Evolutionary conservation across 176 grass and related monocot species (phyloP).

Genomic region (Aechmea fasciata): DNA sequence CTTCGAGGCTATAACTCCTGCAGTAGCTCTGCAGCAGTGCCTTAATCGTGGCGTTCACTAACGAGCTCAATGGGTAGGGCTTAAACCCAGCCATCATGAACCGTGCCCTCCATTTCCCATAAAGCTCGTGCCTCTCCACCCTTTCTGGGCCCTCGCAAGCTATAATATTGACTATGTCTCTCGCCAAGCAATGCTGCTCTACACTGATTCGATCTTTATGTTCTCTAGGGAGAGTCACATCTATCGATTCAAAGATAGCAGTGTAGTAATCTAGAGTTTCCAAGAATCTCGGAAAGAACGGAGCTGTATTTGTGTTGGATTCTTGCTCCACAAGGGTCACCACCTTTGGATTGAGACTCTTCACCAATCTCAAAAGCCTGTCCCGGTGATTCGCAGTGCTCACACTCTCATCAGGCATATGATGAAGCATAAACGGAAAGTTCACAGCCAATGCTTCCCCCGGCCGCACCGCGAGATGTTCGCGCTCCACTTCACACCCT

Average conservation of each 20-base stretch:
- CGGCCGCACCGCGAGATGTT: constrained; percentile 37
- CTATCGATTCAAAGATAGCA: constrained; percentile 90
- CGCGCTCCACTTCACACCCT: constrained; percentile 34
- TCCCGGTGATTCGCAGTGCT: constrained; percentile 76
- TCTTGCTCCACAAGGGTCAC: constrained; percentile 90
- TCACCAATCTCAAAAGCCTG: constrained; percentile 63
- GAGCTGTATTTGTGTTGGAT: constrained; percentile 78
- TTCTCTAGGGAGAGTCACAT: constrained; percentile 51
- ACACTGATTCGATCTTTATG: constrained; percentile 67
- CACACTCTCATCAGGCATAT: constrained; percentile 80
- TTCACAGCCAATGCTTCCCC: constrained; percentile 73
- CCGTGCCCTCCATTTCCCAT: constrained; percentile 85
- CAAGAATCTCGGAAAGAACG: constrained; percentile 55
- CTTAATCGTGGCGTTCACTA: constrained; percentile 81
- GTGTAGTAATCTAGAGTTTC: constrained; percentile 84
- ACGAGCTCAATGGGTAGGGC: constrained; percentile 58
- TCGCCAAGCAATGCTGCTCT: constrained; percentile 88
- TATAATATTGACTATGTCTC: constrained; percentile 81
- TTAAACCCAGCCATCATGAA: constrained; percentile 81
- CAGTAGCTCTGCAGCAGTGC: constrained; percentile 75
- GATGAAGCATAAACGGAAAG: constrained; percentile 88
- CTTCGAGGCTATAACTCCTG: constrained; percentile 59
- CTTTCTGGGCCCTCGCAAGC: constrained; percentile 81
- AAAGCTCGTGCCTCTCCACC: constrained; percentile 71
- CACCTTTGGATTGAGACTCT: constrained; percentile 61